These are phyloP conservation scores for Barnettozyma siamensis DNA, from an alignment of 805 yeast species.

Conservation along the genomic window DNA sequence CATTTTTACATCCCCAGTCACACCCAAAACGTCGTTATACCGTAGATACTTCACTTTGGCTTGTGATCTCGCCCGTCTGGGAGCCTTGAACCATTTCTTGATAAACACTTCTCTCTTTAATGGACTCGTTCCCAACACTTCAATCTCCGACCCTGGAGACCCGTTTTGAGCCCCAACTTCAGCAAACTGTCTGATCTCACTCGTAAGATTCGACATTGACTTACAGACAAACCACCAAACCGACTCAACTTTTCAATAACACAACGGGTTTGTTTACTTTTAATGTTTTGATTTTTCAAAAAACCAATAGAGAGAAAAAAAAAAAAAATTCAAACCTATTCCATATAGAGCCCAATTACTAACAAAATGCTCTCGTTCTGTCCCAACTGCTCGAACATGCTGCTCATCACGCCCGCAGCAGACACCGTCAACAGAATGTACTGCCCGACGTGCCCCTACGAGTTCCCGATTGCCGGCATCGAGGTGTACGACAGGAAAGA, in stretches of 20 bases:
- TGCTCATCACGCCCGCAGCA: conserved; percentile 60
- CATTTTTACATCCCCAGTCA: not conserved
- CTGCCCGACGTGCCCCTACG: conserved; percentile 94
- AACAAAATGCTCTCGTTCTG: conserved; percentile 86
- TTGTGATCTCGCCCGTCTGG: not conserved
- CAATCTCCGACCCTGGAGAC: not conserved
- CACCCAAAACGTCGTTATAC: not conserved
- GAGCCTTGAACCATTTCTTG: not conserved
- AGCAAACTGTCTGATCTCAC: not conserved
- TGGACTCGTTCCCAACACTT: too few relatives aligned
- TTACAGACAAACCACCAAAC: not conserved
- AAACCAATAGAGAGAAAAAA: too few relatives aligned
- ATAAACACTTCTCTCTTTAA: not conserved
- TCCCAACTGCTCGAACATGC: conserved; percentile 91
- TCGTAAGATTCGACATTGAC: not conserved
- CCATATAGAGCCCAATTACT: too few relatives aligned
- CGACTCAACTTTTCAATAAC: too few relatives aligned
- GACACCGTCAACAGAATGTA: conserved; percentile 62
- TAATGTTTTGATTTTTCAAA: too few relatives aligned
- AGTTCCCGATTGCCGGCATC: conserved; percentile 79
- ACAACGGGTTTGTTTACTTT: too few relatives aligned
- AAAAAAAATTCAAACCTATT: not conserved
- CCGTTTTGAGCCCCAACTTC: too few relatives aligned
- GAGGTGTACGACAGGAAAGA: conserved; percentile 82
- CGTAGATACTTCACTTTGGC: not conserved